These are phyloP conservation scores for Eucalyptus lansdowneana DNA, from an alignment of 345 rosid genomes.

Conservation along the genomic window DNA sequence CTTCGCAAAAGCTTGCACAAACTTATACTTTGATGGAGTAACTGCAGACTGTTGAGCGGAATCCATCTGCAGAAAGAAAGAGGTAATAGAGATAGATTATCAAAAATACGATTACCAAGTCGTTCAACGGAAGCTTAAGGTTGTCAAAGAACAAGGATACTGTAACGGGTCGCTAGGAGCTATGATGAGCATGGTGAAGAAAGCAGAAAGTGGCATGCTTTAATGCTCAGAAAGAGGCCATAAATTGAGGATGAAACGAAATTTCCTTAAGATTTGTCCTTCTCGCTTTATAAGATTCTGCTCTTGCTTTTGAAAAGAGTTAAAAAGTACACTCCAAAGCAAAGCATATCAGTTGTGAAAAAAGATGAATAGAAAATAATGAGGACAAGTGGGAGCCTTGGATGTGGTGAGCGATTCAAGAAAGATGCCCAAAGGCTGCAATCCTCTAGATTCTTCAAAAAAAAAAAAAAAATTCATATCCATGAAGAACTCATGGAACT, in stretches of 20 bases:
- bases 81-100: neutral
- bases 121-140: neutral
- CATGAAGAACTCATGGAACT: neutral
- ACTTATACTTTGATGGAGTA: neutral
- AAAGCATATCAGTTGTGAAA: neutral
- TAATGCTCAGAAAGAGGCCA: neutral
- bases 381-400: neutral
- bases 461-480: neutral
- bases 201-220: neutral
- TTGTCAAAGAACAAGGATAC: neutral
- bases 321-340: neutral
- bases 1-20: conserved; percentile 37
- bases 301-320: neutral
- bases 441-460: neutral
- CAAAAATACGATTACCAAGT: neutral
- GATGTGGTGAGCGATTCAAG: neutral
- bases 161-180: neutral
- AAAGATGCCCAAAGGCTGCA: neutral
- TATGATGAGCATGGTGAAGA: neutral
- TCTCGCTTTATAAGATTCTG: neutral
- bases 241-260: neutral
- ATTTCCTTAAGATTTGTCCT: neutral
- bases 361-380: neutral
- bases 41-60: neutral
- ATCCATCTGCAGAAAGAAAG: neutral